Evolutionary conservation across 2,329 filamentous ascomycete genomes (phyloP), one percentile per base, ranked within the genome.

Genomic region (Bertia moriformis): DNA sequence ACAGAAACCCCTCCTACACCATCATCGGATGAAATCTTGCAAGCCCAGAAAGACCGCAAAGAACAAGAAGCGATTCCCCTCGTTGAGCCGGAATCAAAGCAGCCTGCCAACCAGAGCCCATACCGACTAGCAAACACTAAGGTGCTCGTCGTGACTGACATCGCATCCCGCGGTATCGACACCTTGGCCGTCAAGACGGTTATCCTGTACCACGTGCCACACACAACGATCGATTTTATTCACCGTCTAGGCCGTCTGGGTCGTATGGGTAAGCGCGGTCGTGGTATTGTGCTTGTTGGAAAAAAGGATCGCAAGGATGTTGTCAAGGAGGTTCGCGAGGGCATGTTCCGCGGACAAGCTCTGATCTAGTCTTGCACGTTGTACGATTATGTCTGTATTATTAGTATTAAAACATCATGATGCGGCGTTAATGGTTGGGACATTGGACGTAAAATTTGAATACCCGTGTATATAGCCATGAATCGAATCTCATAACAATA

Each of bases 181-280:
- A 98, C 91, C 0, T 62, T 95, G 19, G 82, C 85, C 14, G 89
- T 96, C 14, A 73, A 84, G 41, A 85, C 93, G 48, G 91, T 98
- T 39, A 80, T 98, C 40, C 63, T 98, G 18, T 96, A 94, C 57
- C 87, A 98, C 55, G 89, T 98, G n/a, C 91, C 91, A 3, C 89
- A 96, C 54, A 93, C 85, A 0, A 93, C 87, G 0, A 93, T 98
- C 43, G 93, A 98, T 58, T 98, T 98, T 51, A 95, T 98, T 51
- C 93, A 98, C 59, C 81, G 93, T 14, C 73, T 96, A 3, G 91
- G 91, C 14, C 73, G 91, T 41, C 86, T 91, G 1, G 91, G 91
- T 0, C 74, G 91, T 22, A 96, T 96, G 86, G 87, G 87, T 2
- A 73, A 87, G 44, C 73, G 91, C 55, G 91, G 91, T 14, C 71